phyloP scores from a whole-genome alignment of 805 yeast genomes.

The Torulaspora gathmanii region DNA sequence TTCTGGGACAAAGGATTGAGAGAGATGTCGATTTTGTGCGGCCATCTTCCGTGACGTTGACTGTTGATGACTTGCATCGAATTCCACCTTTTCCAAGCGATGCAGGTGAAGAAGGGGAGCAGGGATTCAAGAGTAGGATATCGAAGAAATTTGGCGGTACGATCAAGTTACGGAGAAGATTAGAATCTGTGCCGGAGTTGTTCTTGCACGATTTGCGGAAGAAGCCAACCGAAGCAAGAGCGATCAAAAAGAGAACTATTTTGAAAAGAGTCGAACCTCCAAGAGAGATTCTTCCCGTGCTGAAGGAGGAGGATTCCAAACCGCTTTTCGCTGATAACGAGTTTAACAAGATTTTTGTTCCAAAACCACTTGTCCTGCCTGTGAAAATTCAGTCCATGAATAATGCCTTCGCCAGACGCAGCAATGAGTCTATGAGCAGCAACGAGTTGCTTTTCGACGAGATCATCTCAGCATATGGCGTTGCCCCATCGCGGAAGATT shows the following conservation, averaged over 20 bases:
- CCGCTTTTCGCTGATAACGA: neutral
- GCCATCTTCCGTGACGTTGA: constrained; percentile 32
- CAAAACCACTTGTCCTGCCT: constrained; percentile 13
- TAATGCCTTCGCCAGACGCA: neutral
- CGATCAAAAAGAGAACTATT: neutral
- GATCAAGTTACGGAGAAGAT: constrained; percentile 24
- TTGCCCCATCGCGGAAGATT: neutral
- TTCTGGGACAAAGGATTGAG: constrained; percentile 30
- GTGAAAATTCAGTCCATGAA: neutral
- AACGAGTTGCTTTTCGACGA: constrained; percentile 30
- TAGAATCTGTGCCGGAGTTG: constrained; percentile 34
- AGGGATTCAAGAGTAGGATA: constrained; percentile 9
- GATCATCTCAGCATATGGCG: constrained; percentile 25
- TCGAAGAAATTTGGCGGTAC: constrained; percentile 32
- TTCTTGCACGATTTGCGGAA: constrained; percentile 25
- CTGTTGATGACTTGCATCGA: constrained; percentile 26
- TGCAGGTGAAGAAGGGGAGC: constrained; percentile 1
- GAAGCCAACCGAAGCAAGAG: constrained; percentile 6
- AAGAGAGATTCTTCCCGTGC: constrained; percentile 1
- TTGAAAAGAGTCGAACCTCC: constrained; percentile 3
- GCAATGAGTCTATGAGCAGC: constrained; percentile 9
- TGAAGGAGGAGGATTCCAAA: constrained; percentile 6
- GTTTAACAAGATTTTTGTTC: constrained; percentile 7
- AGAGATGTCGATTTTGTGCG: constrained; percentile 28
- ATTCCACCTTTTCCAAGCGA: constrained; percentile 23